These are phyloP conservation scores for Chernovozyma aurita DNA, from an alignment of 1,139 yeast genomes.

Conservation along the genomic window DNA sequence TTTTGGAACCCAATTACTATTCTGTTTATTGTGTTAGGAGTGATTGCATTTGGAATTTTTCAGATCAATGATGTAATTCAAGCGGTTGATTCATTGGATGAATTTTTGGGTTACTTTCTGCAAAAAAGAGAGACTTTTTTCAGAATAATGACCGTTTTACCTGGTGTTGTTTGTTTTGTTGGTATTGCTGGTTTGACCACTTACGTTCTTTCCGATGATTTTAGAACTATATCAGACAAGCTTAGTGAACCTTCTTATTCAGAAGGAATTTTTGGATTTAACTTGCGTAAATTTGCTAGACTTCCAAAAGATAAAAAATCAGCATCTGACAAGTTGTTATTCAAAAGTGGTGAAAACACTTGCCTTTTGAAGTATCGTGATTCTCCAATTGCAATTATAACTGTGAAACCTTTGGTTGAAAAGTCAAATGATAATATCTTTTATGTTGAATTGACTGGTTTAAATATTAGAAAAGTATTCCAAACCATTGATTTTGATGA, in stretches of 20 bases:
- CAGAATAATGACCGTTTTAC: slow-evolving; percentile 24
- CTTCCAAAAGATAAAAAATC: slow-evolving; percentile 17
- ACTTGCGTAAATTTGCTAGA: slow-evolving; percentile 44
- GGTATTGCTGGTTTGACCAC: slow-evolving; percentile 25
- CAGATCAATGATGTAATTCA: slow-evolving; percentile 33
- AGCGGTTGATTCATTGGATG: slow-evolving; percentile 32
- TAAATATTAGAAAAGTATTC: slow-evolving; percentile 65
- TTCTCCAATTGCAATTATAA: slow-evolving; percentile 61
- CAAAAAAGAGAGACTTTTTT: slow-evolving; percentile 19
- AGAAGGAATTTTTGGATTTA: slow-evolving; percentile 48
- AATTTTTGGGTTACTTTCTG: slow-evolving; percentile 20
- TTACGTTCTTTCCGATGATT: slow-evolving; percentile 39
- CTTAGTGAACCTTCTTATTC: slow-evolving; percentile 29
- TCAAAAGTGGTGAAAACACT: slow-evolving; percentile 39
- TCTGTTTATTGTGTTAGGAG: slow-evolving; percentile 19
- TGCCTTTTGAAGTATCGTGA: slow-evolving; percentile 57
- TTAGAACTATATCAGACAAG: slow-evolving; percentile 40
- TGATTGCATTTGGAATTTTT: slow-evolving; percentile 19
- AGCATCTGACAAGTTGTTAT: slow-evolving; percentile 15
- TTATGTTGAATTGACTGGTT: slow-evolving; percentile 48
- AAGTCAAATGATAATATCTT: slow-evolving; percentile 33
- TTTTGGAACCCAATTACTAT: slow-evolving; percentile 46
- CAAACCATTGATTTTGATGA: slow-evolving; percentile 56
- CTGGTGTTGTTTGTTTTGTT: slow-evolving; percentile 20
- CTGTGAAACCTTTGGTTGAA: slow-evolving; percentile 36